These are phyloP conservation scores for Agrocybe praecox DNA, from an alignment of 768 basidiomycete species.

Conservation along the genomic window DNA sequence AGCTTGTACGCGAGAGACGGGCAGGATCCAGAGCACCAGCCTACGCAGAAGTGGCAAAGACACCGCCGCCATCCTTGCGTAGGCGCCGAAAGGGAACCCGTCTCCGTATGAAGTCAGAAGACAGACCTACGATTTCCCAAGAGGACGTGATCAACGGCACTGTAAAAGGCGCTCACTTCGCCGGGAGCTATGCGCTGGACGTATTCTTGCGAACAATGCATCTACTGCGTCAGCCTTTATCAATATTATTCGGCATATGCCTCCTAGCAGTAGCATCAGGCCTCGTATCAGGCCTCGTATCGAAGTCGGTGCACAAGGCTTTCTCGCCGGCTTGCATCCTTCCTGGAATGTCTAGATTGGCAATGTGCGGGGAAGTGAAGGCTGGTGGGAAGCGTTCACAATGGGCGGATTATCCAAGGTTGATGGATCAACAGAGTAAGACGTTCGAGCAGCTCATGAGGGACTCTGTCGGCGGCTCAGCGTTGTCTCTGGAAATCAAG, in stretches of 20 bases:
- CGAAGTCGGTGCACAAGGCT: conserved; percentile 43
- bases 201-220: conserved; percentile 48
- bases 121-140: conserved; percentile 14
- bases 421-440: conserved; percentile 61
- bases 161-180: conserved; percentile 29
- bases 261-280: conserved; percentile 51
- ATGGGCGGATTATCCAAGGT: conserved; percentile 63
- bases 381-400: conserved; percentile 25
- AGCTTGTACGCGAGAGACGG: conserved; percentile 4
- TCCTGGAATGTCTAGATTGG: conserved; percentile 55
- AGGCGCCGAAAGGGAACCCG: conserved; percentile 25
- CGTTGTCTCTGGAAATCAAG: conserved; percentile 68
- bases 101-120: not conserved
- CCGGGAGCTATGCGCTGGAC: conserved; percentile 45
- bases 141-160: conserved; percentile 31
- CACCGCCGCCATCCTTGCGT: not conserved
- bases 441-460: conserved; percentile 66
- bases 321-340: conserved; percentile 63
- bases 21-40: not conserved
- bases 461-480: conserved; percentile 58
- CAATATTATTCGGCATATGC: conserved; percentile 52
- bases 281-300: conserved; percentile 36
- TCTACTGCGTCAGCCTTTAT: conserved; percentile 58
- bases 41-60: not conserved
- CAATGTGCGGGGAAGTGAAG: conserved; percentile 39